Conservation (phyloP, 768 basidiomycete genomes). For the Cantharellus anzutake region DNA sequence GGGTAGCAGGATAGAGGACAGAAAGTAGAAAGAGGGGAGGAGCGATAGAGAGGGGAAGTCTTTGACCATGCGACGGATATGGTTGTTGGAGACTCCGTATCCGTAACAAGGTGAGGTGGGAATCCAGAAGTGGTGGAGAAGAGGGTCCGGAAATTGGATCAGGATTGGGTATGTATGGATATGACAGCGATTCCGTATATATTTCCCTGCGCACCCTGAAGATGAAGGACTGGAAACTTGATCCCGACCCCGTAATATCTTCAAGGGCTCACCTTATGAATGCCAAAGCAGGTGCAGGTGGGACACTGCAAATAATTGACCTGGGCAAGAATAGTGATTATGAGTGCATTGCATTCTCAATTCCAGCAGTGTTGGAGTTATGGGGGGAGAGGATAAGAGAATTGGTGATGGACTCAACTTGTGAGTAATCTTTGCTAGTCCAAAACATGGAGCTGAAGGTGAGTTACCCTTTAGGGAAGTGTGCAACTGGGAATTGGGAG, state of each 20-base stretch:
- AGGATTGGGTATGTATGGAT: no score
- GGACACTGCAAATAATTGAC: not conserved
- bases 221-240: slow-evolving; percentile 12
- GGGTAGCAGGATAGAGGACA: no score
- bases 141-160: no score
- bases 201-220: slow-evolving; percentile 11
- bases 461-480: slow-evolving; percentile 17
- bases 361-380: slow-evolving; percentile 12
- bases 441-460: slow-evolving; percentile 15
- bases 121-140: no score
- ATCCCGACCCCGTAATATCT: slow-evolving; percentile 16
- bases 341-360: slow-evolving; percentile 13
- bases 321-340: not conserved
- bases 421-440: slow-evolving; percentile 9
- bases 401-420: slow-evolving; percentile 17
- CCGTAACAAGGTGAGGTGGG: no score
- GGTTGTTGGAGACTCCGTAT: no score
- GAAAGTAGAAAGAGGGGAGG: no score
- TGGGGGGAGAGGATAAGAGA: slow-evolving; percentile 15
- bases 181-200: slow-evolving; percentile 13
- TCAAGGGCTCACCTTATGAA: slow-evolving; percentile 8
- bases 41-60: no score
- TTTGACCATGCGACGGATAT: no score
- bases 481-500: not conserved
- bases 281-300: not conserved